These are phyloP conservation scores for Sphagnum contortum DNA, from an alignment of 225 moss, liverwort and hornwort species.

Conservation along the genomic window DNA sequence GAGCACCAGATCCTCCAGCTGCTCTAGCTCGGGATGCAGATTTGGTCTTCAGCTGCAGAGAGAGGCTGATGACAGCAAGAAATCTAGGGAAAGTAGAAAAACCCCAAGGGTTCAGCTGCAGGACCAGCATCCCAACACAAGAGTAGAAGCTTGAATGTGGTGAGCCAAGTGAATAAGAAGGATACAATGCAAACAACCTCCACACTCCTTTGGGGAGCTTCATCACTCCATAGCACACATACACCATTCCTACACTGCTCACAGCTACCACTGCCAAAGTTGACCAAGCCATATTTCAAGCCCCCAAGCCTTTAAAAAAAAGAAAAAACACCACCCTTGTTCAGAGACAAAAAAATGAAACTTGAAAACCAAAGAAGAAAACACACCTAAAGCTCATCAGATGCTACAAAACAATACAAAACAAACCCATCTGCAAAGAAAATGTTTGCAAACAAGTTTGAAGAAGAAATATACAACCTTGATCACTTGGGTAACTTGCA, in stretches of 20 bases:
- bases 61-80: constrained; percentile 51
- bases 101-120: constrained; percentile 57
- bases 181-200: constrained; percentile 37
- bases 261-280: constrained; percentile 17
- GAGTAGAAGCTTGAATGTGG: constrained; percentile 52
- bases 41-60: constrained; percentile 34
- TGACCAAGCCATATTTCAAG: constrained; percentile 13
- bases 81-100: constrained; percentile 59
- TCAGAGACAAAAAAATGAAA: too few species aligned
- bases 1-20: too few species aligned
- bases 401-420: too few species aligned
- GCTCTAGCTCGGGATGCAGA: too few species aligned
- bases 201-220: constrained; percentile 26
- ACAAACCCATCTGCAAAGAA: too few species aligned
- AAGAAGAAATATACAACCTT: too few species aligned
- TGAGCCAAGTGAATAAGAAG: constrained; percentile 68
- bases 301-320: too few species aligned
- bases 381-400: too few species aligned
- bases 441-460: too few species aligned
- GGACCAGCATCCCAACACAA: constrained; percentile 67
- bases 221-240: constrained; percentile 54
- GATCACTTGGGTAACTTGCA: too few species aligned
- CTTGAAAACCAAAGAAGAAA: too few species aligned
- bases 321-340: too few species aligned
- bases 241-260: constrained; percentile 33